Evolutionary conservation across 2,329 filamentous ascomycete genomes (phyloP).

Genomic region (Fusarium falciforme): DNA sequence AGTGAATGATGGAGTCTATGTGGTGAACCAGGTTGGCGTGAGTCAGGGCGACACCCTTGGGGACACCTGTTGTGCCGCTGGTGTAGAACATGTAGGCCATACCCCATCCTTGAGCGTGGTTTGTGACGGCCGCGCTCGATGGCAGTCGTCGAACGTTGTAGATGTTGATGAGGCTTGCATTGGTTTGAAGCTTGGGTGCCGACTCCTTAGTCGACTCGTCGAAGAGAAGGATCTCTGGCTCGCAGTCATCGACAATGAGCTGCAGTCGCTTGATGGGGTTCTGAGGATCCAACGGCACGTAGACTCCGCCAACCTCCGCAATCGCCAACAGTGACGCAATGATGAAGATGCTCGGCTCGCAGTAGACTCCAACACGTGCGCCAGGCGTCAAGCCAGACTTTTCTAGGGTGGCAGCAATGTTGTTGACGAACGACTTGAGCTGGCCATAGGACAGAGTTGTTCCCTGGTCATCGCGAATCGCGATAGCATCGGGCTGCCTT

Average conservation of each 20-base stretch:
- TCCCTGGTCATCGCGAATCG: background rate
- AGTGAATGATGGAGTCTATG: background rate
- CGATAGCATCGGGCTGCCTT: background rate
- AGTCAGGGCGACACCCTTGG: slow-evolving; percentile 1
- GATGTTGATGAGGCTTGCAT: background rate
- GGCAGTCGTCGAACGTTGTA: background rate
- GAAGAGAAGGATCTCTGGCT: background rate
- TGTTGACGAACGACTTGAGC: background rate
- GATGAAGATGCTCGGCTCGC: background rate
- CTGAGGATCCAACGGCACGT: slow-evolving; percentile 54
- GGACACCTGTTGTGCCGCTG: background rate
- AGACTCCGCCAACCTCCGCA: slow-evolving; percentile 49
- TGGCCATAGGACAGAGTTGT: background rate
- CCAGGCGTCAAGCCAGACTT: background rate
- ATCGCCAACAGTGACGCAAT: slow-evolving; percentile 54
- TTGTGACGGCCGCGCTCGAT: background rate
- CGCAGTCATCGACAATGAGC: background rate
- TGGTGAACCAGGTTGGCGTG: background rate
- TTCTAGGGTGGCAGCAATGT: background rate
- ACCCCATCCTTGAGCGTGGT: background rate
- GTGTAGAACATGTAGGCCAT: background rate
- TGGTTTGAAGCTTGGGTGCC: background rate
- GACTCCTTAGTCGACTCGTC: background rate
- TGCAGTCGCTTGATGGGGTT: slow-evolving; percentile 45
- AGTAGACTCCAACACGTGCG: background rate